A percentile compares a stretch with the other conserved stretches of the same genome.
Evolutionary conservation across 768 basidiomycete genomes (phyloP).

Genomic region (Tylopilus felleus): DNA sequence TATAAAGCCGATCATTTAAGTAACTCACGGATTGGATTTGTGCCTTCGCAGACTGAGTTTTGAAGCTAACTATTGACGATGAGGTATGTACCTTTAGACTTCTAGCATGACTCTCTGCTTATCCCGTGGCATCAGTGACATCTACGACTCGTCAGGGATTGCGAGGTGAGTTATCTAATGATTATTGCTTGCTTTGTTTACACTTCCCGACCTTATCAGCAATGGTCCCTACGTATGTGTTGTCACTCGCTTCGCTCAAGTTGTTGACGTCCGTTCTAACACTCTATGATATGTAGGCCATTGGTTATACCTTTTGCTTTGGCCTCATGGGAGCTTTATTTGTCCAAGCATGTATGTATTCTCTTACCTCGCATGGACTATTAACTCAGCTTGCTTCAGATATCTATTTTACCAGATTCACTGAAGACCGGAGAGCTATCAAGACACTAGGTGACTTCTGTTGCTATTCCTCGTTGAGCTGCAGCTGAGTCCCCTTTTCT

Average conservation of each 20-base stretch:
- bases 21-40: too few species aligned
- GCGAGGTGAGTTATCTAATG: too few species aligned
- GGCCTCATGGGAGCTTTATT: not conserved
- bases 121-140: not conserved
- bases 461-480: not conserved
- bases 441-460: conserved; percentile 14
- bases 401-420: conserved; percentile 19
- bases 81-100: not conserved
- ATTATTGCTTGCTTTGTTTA: too few species aligned
- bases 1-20: too few species aligned
- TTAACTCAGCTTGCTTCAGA: conserved; percentile 1
- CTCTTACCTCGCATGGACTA: not conserved
- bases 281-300: not conserved
- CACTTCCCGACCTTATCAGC: too few species aligned
- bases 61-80: not conserved
- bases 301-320: not conserved
- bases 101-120: not conserved
- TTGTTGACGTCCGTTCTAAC: not conserved
- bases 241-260: not conserved
- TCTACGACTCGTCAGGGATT: too few species aligned
- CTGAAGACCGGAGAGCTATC: conserved; percentile 10
- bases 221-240: too few species aligned
- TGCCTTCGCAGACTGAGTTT: too few species aligned
- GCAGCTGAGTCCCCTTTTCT: not conserved
- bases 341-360: not conserved